phyloP scores from a whole-genome alignment of 176 grass and related monocot genomes.

The sorghum (Sorghum bicolor) region DNA sequence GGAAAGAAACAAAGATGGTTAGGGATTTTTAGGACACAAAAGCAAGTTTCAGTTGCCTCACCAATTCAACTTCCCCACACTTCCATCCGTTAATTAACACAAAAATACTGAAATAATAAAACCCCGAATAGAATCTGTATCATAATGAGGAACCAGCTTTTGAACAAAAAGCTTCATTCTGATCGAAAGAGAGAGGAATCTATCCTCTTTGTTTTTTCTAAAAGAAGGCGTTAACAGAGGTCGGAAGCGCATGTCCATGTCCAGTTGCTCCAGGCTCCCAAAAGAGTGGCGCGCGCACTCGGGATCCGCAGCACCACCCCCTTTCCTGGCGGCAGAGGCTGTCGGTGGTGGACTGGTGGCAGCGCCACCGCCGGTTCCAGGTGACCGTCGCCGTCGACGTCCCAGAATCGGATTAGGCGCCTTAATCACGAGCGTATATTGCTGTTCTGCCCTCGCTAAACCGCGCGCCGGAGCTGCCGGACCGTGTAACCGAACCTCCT shows the following conservation, averaged over 20 bases:
- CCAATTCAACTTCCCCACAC: not conserved
- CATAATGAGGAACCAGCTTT: not conserved
- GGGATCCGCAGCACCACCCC: not conserved
- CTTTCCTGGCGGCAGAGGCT: slow-evolving; percentile 24
- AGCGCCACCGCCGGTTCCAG: not conserved
- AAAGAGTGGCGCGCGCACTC: not conserved
- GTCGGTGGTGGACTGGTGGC: slow-evolving; percentile 25
- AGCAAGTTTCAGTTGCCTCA: not conserved
- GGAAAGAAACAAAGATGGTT: too few relatives aligned
- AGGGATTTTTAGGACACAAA: too few relatives aligned
- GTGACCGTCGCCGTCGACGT: not conserved
- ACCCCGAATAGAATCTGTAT: not conserved
- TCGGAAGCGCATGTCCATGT: not conserved
- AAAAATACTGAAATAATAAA: not conserved
- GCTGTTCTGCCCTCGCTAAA: not conserved
- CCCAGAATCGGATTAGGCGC: not conserved
- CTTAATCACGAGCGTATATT: not conserved
- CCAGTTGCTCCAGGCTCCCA: not conserved
- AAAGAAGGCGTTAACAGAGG: not conserved
- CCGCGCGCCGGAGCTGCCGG: not conserved
- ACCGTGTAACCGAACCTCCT: not conserved
- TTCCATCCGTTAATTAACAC: not conserved
- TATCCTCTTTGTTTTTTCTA: not conserved
- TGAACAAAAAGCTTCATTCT: not conserved
- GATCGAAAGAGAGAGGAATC: not conserved